Conservation (phyloP, 495 filamentous ascomycete species). For the Trichoderma reesei region DNA sequence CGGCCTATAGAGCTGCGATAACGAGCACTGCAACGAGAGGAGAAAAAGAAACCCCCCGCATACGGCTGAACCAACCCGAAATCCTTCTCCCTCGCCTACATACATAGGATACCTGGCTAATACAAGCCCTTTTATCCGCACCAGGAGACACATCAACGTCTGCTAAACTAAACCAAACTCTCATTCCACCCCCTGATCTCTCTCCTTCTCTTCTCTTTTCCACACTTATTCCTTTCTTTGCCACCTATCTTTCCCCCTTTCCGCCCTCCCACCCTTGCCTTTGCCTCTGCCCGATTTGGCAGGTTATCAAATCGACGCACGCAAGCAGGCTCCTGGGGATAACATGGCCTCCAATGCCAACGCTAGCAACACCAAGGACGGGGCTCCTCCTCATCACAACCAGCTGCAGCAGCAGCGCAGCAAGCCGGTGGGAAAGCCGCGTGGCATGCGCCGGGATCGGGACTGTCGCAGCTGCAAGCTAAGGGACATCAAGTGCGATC, state of each 20-base stretch:
- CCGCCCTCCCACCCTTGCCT: background rate
- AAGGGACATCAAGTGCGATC: constrained; percentile 26
- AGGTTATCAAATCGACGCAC: background rate
- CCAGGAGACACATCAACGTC: background rate
- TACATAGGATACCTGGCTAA: background rate
- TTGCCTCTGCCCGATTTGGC: background rate
- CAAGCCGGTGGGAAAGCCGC: constrained; percentile 19
- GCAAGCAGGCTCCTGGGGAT: background rate
- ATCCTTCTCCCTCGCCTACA: background rate
- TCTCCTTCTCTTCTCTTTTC: background rate
- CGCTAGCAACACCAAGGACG: background rate
- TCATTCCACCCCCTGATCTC: background rate
- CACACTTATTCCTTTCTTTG: background rate
- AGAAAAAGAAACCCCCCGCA: background rate
- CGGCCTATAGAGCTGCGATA: constrained; percentile 2
- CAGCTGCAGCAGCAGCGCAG: constrained; percentile 1
- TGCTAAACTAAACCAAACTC: background rate
- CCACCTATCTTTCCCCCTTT: background rate
- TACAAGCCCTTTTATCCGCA: background rate
- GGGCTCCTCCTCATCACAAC: background rate
- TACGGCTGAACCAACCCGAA: background rate
- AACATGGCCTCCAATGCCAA: background rate
- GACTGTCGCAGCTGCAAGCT: constrained; percentile 24
- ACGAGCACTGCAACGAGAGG: background rate
- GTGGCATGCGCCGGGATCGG: constrained; percentile 28